A percentile compares a stretch with the other conserved stretches of the same genome.
These are phyloP conservation scores for Sutorius australiensis DNA, from an alignment of 768 basidiomycete species.

Conservation along the genomic window DNA sequence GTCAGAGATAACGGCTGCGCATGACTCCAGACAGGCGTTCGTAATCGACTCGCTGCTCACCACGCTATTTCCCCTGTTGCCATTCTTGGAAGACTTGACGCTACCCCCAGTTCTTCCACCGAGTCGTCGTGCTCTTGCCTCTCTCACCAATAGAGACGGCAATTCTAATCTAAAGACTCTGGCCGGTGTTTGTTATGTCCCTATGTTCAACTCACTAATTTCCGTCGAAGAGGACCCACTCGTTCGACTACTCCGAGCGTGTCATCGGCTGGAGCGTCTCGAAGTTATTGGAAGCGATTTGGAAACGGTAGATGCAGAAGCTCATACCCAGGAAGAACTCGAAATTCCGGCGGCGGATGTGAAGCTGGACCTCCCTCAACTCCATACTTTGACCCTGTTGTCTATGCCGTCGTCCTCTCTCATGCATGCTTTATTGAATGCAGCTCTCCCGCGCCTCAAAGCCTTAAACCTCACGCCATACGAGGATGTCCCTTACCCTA, in stretches of 20 bases:
- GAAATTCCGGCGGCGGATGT: conserved; percentile 31
- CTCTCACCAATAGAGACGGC: conserved; percentile 52
- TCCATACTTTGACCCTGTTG: conserved; percentile 58
- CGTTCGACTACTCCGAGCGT: conserved; percentile 52
- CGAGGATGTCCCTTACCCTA: conserved; percentile 59
- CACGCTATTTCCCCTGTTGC: conserved; percentile 60
- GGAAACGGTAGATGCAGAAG: conserved; percentile 49
- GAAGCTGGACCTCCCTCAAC: conserved; percentile 48
- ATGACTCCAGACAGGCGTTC: conserved; percentile 45
- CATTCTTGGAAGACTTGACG: conserved; percentile 53
- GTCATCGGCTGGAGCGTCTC: conserved; percentile 56
- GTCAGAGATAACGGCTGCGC: conserved; percentile 44
- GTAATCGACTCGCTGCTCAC: conserved; percentile 61
- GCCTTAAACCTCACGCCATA: conserved; percentile 73
- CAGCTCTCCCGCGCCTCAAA: conserved; percentile 57
- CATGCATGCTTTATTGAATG: conserved; percentile 53
- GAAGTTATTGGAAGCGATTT: conserved; percentile 60
- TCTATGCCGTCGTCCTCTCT: conserved; percentile 67
- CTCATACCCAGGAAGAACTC: conserved; percentile 17
- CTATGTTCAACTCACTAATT: conserved; percentile 27
- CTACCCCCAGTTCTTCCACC: conserved; percentile 56
- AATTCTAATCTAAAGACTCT: conserved; percentile 46
- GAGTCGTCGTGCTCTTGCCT: conserved; percentile 55
- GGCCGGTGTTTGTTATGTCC: conserved; percentile 52
- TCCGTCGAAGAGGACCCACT: conserved; percentile 48